phyloP scores from a whole-genome alignment of 108 stramenopile species.

The Skeletonema menzelii region DNA sequence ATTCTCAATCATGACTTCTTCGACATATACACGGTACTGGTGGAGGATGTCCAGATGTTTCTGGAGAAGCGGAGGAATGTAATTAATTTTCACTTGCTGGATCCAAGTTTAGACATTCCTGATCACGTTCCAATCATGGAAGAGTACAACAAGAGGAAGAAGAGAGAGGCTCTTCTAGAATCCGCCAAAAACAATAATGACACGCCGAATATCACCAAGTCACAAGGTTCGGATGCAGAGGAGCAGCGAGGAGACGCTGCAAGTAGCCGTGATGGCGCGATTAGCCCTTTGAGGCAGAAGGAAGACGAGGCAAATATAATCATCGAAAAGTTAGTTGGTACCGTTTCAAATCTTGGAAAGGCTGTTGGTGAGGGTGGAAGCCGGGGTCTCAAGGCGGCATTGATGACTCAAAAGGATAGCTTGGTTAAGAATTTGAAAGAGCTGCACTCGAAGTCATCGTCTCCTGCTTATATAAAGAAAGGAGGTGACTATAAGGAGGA shows the following conservation, averaged over 20 bases:
- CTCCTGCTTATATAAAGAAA: not conserved
- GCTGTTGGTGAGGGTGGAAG: slow-evolving; percentile 39
- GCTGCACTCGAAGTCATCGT: slow-evolving; percentile 9
- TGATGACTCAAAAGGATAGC: slow-evolving; percentile 32
- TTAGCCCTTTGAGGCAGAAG: slow-evolving; percentile 4
- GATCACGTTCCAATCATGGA: slow-evolving; percentile 31
- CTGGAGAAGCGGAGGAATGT: slow-evolving; percentile 46
- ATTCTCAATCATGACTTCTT: slow-evolving; percentile 37
- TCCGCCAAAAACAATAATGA: not conserved
- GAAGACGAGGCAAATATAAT: slow-evolving; percentile 40
- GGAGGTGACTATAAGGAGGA: not conserved
- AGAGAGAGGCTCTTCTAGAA: not conserved
- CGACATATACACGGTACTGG: slow-evolving; percentile 40
- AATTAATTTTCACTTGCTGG: slow-evolving; percentile 48
- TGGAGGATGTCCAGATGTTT: slow-evolving; percentile 49
- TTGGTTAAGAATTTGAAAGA: slow-evolving; percentile 39
- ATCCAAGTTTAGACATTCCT: slow-evolving; percentile 40
- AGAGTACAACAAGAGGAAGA: slow-evolving; percentile 14
- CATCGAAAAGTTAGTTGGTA: slow-evolving; percentile 41
- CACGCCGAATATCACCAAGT: slow-evolving; percentile 11
- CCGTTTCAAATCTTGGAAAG: slow-evolving; percentile 44
- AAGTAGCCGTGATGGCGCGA: not conserved
- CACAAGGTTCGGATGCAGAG: slow-evolving; percentile 10
- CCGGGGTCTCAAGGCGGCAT: slow-evolving; percentile 29
- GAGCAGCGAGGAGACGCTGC: slow-evolving; percentile 16